Conservation (phyloP, 2,329 filamentous ascomycete genomes). For the Mollisiaceae sp. region DNA sequence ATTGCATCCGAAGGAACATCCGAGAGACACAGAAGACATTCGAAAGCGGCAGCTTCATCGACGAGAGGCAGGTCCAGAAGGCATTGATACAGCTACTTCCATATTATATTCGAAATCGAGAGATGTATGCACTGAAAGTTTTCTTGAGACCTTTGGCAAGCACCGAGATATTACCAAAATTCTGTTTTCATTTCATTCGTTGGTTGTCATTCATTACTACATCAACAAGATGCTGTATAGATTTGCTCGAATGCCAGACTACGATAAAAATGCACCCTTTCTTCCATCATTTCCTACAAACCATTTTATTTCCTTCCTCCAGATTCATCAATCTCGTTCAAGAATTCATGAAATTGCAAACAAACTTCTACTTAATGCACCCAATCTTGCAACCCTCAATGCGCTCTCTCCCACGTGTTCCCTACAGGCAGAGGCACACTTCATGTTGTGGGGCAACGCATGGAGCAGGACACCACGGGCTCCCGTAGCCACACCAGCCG, state of each 20-base stretch:
- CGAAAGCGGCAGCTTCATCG: neutral
- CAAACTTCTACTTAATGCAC: neutral
- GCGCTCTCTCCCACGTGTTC: neutral
- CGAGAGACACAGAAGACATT: neutral
- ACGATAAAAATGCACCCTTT: neutral
- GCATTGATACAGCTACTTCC: neutral
- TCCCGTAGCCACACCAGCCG: neutral
- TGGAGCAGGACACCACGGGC: neutral
- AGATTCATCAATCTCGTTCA: neutral
- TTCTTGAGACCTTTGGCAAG: too few relatives aligned
- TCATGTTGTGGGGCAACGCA: neutral
- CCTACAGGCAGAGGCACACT: neutral
- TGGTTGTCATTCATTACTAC: neutral
- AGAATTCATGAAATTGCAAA: neutral
- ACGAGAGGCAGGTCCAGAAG: neutral
- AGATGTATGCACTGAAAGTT: neutral
- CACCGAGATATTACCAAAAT: neutral
- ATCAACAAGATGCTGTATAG: neutral
- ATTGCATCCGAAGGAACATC: neutral
- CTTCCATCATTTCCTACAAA: neutral
- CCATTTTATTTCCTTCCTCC: neutral
- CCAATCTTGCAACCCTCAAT: neutral
- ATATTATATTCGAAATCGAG: neutral
- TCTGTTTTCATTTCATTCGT: neutral
- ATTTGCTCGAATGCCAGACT: neutral